Percentiles rank a stretch among this genome's conserved stretches.
Evolutionary conservation across 805 yeast genomes (phyloP).

Genomic region (Torulaspora indica): DNA sequence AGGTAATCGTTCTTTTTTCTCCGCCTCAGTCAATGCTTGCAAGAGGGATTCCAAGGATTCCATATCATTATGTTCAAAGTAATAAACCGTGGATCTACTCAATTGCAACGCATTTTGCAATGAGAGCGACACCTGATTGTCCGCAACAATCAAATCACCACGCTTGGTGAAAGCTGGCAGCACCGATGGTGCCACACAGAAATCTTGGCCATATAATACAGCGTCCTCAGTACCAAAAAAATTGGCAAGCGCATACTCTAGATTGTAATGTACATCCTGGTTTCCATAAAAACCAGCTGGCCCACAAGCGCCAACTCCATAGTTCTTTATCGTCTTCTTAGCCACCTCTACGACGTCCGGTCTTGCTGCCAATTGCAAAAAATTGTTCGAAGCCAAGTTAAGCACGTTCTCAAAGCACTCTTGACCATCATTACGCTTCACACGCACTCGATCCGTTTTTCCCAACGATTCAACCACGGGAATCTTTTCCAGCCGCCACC

Average conservation of each 20-base stretch:
- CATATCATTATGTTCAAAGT: slow-evolving; percentile 82
- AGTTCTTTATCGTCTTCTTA: slow-evolving; percentile 50
- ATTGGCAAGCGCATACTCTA: slow-evolving; percentile 68
- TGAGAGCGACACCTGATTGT: slow-evolving; percentile 66
- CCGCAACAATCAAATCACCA: slow-evolving; percentile 89
- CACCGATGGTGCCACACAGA: slow-evolving; percentile 79
- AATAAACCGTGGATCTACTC: slow-evolving; percentile 73
- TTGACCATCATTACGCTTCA: slow-evolving; percentile 30
- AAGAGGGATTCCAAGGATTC: slow-evolving; percentile 70
- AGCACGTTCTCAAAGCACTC: slow-evolving; percentile 39
- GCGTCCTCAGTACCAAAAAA: slow-evolving; percentile 75
- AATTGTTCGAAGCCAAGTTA: slow-evolving; percentile 71
- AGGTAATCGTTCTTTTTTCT: slow-evolving; percentile 58
- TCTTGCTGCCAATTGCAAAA: slow-evolving; percentile 55
- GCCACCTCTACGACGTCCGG: slow-evolving; percentile 49
- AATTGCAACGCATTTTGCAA: slow-evolving; percentile 84
- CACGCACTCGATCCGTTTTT: slow-evolving; percentile 33
- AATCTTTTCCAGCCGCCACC: slow-evolving; percentile 56
- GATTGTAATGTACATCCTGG: slow-evolving; percentile 80
- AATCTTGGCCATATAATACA: slow-evolving; percentile 90
- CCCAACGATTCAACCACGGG: slow-evolving; percentile 62
- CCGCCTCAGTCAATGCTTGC: slow-evolving; percentile 53
- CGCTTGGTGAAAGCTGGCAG: slow-evolving; percentile 91
- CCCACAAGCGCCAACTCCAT: slow-evolving; percentile 98
- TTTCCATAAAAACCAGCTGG: slow-evolving; percentile 97